These are phyloP conservation scores for Macaranga tanarius DNA, from an alignment of 441 rosid genomes.

Conservation along the genomic window DNA sequence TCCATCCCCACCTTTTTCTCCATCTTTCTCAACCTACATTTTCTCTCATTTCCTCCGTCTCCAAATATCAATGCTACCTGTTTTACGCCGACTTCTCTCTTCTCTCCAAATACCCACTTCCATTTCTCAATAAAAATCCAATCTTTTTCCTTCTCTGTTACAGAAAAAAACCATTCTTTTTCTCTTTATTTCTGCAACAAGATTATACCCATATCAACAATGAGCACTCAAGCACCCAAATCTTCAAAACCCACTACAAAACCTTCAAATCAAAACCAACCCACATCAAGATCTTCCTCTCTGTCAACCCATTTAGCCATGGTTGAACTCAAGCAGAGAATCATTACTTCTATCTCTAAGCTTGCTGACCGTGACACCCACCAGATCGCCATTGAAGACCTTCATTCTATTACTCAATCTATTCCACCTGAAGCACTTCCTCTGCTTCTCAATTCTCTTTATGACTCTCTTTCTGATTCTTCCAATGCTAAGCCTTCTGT, in stretches of 20 bases:
- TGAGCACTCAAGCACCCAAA: constrained; percentile 59
- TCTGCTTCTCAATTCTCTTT: constrained; percentile 81
- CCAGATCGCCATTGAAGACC: constrained; percentile 94
- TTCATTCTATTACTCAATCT: constrained; percentile 62
- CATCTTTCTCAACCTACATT: constrained; percentile 5
- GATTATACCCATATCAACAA: constrained; percentile 23
- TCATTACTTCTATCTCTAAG: constrained; percentile 77
- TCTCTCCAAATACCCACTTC: constrained; percentile 1
- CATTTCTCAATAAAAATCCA: neutral
- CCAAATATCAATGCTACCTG: constrained; percentile 1
- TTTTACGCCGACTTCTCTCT: neutral
- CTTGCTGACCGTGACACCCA: constrained; percentile 92
- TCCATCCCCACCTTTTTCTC: neutral
- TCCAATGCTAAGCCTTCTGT: constrained; percentile 84
- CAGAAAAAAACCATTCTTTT: neutral
- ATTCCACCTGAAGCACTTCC: constrained; percentile 74
- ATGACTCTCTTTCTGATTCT: constrained; percentile 51
- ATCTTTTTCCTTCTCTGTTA: neutral
- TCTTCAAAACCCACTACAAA: constrained; percentile 45
- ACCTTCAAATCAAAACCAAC: constrained; percentile 34
- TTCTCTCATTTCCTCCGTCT: neutral
- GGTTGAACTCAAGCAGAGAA: constrained; percentile 89
- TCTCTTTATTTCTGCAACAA: neutral
- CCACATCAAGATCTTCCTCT: constrained; percentile 51
- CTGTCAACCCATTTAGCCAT: constrained; percentile 82